Conservation (phyloP, 768 basidiomycete species). For the Gymnopilus dilepis region DNA sequence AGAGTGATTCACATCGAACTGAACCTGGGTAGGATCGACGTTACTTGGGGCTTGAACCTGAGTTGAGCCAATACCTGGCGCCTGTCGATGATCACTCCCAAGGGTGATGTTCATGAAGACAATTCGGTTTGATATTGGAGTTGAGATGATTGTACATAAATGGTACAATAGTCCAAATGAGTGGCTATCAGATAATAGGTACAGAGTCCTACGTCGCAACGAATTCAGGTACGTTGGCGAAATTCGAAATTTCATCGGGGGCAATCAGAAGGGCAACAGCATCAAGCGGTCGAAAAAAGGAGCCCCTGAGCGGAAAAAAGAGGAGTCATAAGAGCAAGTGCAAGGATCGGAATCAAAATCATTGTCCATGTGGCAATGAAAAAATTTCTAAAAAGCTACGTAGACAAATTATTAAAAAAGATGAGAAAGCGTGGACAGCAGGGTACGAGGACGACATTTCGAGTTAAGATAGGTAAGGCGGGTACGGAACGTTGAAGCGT, state of each 20-base stretch:
- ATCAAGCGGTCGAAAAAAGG: constrained; percentile 8
- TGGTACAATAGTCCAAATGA: constrained; percentile 14
- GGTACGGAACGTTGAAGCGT: not conserved
- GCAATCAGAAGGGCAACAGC: constrained; percentile 8
- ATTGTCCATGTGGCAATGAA: constrained; percentile 6
- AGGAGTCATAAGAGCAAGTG: constrained; percentile 6
- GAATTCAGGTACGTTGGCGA: not conserved
- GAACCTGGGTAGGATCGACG: not conserved
- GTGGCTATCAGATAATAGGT: constrained; percentile 16
- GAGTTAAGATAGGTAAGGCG: not conserved
- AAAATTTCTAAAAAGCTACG: not conserved
- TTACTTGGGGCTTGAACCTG: not conserved
- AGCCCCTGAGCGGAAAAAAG: constrained; percentile 10
- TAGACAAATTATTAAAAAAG: constrained; percentile 5
- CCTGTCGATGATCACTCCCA: not conserved
- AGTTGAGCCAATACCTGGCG: not conserved
- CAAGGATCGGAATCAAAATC: constrained; percentile 3
- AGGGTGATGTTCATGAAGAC: not conserved
- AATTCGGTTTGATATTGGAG: not conserved
- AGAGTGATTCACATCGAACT: not conserved
- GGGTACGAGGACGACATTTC: constrained; percentile 1
- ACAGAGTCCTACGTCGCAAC: not conserved
- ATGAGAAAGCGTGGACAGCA: constrained; percentile 2
- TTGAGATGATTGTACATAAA: not conserved
- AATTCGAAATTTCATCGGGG: not conserved